Evolutionary conservation across 495 filamentous ascomycete genomes (phyloP).

Genomic region (Hyaloscypha bicolor): DNA sequence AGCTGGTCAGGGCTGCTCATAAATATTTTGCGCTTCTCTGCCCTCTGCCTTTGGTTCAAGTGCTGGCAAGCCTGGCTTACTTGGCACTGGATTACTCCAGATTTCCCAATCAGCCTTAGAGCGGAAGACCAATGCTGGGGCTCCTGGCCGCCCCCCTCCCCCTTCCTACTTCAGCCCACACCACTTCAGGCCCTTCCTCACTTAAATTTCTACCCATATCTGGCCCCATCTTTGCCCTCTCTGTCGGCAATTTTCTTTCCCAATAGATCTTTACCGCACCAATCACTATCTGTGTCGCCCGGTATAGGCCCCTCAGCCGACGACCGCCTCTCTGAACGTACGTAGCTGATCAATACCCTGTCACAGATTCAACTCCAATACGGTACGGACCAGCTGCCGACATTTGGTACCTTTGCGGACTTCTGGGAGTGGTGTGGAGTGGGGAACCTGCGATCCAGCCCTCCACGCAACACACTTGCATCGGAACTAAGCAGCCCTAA

Average conservation of each 20-base stretch:
- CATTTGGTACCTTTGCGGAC: constrained; percentile 24
- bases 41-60: constrained; percentile 18
- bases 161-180: constrained; percentile 24
- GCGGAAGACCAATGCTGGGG: constrained; percentile 28
- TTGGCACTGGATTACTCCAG: constrained; percentile 31
- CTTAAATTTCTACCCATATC: constrained; percentile 19
- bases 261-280: constrained; percentile 31
- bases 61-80: constrained; percentile 17
- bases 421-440: constrained; percentile 14
- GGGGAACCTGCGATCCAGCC: constrained; percentile 17
- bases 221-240: not conserved
- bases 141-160: constrained; percentile 25
- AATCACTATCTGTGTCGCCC: constrained; percentile 22
- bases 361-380: constrained; percentile 24
- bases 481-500: constrained; percentile 35
- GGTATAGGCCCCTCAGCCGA: constrained; percentile 22
- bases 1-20: constrained; percentile 1
- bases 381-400: constrained; percentile 35
- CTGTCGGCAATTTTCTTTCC: constrained; percentile 28
- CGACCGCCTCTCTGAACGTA: constrained; percentile 20
- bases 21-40: constrained; percentile 17
- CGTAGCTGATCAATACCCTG: constrained; percentile 31
- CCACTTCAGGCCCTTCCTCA: constrained; percentile 20
- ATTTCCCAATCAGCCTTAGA: constrained; percentile 38
- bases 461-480: constrained; percentile 22